Evolutionary conservation across 768 basidiomycete species (phyloP).

Genomic region (Amylocystis lapponica): DNA sequence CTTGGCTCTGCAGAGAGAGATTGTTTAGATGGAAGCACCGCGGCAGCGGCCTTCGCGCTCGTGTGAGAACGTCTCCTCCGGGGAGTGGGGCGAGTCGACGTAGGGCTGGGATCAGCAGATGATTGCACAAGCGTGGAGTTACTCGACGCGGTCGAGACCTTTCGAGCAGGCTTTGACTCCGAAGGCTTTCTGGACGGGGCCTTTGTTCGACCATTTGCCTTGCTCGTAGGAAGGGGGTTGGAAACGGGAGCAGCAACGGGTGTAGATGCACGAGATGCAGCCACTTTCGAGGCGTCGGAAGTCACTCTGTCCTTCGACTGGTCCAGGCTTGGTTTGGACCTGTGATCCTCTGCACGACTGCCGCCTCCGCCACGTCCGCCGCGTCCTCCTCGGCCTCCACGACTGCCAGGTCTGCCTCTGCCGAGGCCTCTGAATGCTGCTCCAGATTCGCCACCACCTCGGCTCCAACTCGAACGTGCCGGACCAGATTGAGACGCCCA

Average conservation of each 20-base stretch:
- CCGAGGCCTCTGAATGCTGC: constrained; percentile 16
- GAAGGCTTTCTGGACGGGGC: constrained; percentile 10
- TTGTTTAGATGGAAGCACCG: constrained; percentile 14
- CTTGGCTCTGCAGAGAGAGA: constrained; percentile 14
- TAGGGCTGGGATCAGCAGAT: constrained; percentile 12
- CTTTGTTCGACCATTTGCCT: constrained; percentile 8
- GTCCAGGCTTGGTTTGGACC: constrained; percentile 5
- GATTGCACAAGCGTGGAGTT: constrained; percentile 14
- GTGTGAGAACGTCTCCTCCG: constrained; percentile 48
- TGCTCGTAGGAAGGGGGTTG: constrained; percentile 3
- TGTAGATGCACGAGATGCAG: constrained; percentile 11
- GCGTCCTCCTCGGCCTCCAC: constrained; percentile 28
- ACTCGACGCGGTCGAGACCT: constrained; percentile 6
- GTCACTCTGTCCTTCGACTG: neutral
- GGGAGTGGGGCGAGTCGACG: constrained; percentile 36
- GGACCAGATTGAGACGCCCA: constrained; percentile 17
- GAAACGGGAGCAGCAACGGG: constrained; percentile 2
- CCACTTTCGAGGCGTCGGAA: constrained; percentile 1
- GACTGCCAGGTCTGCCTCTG: constrained; percentile 15
- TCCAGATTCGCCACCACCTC: constrained; percentile 18
- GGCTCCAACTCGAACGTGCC: constrained; percentile 14
- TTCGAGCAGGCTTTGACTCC: constrained; percentile 9
- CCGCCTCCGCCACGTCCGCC: constrained; percentile 28
- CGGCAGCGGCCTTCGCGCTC: constrained; percentile 23
- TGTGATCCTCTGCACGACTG: constrained; percentile 19